These are phyloP conservation scores for Boehmeria nivea DNA, from an alignment of 306 rosid genomes.

Conservation along the genomic window DNA sequence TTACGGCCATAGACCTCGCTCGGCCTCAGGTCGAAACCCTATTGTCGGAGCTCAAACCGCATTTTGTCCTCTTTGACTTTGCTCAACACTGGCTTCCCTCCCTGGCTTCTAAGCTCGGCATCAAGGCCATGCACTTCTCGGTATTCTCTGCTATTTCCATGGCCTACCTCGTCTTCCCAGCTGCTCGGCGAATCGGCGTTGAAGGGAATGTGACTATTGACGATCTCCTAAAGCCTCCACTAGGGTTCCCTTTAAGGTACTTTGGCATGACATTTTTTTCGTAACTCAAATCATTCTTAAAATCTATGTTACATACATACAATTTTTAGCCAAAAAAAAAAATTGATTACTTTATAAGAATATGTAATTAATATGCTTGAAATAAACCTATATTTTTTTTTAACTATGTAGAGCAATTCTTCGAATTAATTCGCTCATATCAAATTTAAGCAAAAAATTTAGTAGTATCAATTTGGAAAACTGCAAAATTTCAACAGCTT, in stretches of 20 bases:
- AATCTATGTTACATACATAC: no score
- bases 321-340: no score
- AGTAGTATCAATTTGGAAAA: no score
- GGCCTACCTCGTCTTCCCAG: slow-evolving; percentile 31
- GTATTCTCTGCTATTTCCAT: slow-evolving; percentile 27
- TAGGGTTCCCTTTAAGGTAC: slow-evolving; percentile 26
- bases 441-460: no score
- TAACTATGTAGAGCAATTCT: no score
- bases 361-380: no score
- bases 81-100: slow-evolving; percentile 52
- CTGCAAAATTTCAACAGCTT: no score
- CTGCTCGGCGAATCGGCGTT: slow-evolving; percentile 9
- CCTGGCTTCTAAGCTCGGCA: slow-evolving; percentile 38
- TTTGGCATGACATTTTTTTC: background rate
- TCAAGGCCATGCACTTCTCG: slow-evolving; percentile 33
- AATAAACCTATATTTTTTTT: no score
- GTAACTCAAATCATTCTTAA: no score
- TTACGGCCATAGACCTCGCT: slow-evolving; percentile 30
- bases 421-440: no score
- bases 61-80: slow-evolving; percentile 42
- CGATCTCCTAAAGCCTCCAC: slow-evolving; percentile 34
- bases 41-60: slow-evolving; percentile 36
- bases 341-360: no score
- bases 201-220: slow-evolving; percentile 18
- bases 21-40: slow-evolving; percentile 32